Evolutionary conservation across 352 stramenopile genomes (phyloP).

Genomic region (Phytopythium montanum): DNA sequence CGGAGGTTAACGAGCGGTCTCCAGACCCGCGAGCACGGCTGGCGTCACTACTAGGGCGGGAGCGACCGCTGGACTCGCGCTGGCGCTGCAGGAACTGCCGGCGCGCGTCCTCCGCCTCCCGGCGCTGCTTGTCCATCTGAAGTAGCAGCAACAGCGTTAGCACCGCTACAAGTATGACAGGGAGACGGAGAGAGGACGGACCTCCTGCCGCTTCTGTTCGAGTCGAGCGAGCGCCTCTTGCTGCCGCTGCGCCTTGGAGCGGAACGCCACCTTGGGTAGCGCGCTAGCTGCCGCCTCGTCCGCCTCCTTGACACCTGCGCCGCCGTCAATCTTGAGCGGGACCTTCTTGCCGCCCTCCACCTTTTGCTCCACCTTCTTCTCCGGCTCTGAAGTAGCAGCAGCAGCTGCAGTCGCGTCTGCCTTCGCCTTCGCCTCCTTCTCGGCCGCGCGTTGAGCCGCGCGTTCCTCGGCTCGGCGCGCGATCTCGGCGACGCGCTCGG

Average conservation of each 20-base stretch:
- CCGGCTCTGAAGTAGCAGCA: neutral
- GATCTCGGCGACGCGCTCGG: constrained; percentile 55
- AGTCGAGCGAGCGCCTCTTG: constrained; percentile 68
- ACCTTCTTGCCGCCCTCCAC: constrained; percentile 30
- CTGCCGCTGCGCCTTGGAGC: constrained; percentile 78
- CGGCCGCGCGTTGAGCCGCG: neutral
- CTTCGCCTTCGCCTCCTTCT: constrained; percentile 22
- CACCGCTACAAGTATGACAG: neutral
- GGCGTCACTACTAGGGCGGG: constrained; percentile 14
- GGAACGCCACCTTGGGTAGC: constrained; percentile 54
- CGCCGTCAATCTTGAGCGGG: constrained; percentile 22
- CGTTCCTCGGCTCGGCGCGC: neutral
- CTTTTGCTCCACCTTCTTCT: constrained; percentile 14
- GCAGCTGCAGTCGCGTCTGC: no score
- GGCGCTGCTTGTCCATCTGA: constrained; percentile 51
- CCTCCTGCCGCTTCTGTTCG: constrained; percentile 66
- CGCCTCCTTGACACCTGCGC: neutral
- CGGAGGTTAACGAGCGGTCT: neutral
- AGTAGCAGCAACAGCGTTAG: neutral
- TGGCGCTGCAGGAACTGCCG: constrained; percentile 65
- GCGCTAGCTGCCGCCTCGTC: constrained; percentile 1
- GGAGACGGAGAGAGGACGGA: constrained; percentile 1
- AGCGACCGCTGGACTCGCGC: constrained; percentile 21
- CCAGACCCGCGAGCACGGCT: neutral
- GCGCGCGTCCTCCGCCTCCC: constrained; percentile 48